Evolutionary conservation across 2,329 filamentous ascomycete species (phyloP).

Genomic region (Aspergillus flavus): DNA sequence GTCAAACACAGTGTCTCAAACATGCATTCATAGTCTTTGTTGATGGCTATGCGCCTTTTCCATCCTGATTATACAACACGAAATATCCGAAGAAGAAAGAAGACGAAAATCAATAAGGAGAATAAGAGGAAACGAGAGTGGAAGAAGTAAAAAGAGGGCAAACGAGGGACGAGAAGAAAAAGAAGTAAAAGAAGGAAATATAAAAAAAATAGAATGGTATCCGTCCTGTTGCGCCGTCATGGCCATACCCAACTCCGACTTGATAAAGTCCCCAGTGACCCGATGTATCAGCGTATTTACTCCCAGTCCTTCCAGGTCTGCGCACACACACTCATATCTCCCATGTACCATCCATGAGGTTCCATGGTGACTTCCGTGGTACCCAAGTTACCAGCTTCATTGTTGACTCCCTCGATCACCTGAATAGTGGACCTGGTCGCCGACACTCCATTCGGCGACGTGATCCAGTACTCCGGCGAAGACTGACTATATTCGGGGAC

Average conservation of each 20-base stretch:
- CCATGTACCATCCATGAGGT: conserved; percentile 13
- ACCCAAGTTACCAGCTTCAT: conserved; percentile 12
- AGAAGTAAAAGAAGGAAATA: no score
- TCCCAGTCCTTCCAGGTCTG: not conserved
- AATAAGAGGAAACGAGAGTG: no score
- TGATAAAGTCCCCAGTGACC: not conserved
- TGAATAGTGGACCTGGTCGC: conserved; percentile 33
- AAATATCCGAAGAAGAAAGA: not conserved
- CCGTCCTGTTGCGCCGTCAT: not conserved
- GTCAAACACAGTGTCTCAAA: no score
- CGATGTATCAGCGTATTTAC: not conserved
- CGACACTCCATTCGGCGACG: not conserved
- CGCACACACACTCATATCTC: conserved; percentile 4
- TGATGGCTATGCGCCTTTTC: not conserved
- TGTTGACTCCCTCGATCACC: conserved; percentile 21
- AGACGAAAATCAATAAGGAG: no score
- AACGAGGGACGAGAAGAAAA: no score
- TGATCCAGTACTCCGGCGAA: conserved; percentile 18
- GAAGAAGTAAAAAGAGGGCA: no score
- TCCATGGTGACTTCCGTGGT: not conserved
- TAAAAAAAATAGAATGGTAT: not conserved
- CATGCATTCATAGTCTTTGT: not conserved
- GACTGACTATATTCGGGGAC: conserved; percentile 15
- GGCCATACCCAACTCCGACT: not conserved
- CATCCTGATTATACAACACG: not conserved